Base-by-base conservation (phyloP, 257 asterid genomes). In the Nicotiana tabacum region DNA sequence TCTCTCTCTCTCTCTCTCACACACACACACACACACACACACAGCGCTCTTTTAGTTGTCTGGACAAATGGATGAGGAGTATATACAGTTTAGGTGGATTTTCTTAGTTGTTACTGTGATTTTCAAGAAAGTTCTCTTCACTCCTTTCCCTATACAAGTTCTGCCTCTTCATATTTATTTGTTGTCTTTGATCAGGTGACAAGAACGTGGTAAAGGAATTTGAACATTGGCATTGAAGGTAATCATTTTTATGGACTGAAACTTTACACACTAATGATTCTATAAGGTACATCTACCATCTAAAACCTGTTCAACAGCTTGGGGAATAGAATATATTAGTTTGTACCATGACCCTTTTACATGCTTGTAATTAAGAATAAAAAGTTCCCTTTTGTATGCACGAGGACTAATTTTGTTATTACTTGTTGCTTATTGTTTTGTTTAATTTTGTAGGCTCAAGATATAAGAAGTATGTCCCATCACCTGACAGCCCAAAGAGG, bases 161-260 rank as follows among this genome's bases (percentile, higher is more conserved):
- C 15, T 8, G 16, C 18, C 30, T 72, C 21, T 46, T 46, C 53
- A 46, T 46, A 46, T 46, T 8, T 46, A 6, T 46, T 46, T 46
- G 60, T 11, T 12, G 61, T 72, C 21, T 46, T 72, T 24, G 37
- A 46, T 72, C 78, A 92, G 97, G 97, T 83, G 89, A 85, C 77
- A 77, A 91, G 77, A 84, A 66, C 30, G 32, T 55, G 55, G 58
- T 87, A 43, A 89, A 87, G 1, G 98, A 92, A 58, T 24, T 92
- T 90, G 93, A 93, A 89, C 83, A 56, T 80, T 83, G 95, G 98
- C n/a, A 81, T 93, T 24, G 85, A 86, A 43, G 98, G 98, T 93
- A 89, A 39, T 21, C 32, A 8, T 64, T 11, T 6, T 39, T 33
- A 9, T 60, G 18, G 24, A 43, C 21, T 43, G 21, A 43, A 46